These are phyloP conservation scores for Yarrowia sp. DNA, from an alignment of 805 yeast species.

Conservation along the genomic window DNA sequence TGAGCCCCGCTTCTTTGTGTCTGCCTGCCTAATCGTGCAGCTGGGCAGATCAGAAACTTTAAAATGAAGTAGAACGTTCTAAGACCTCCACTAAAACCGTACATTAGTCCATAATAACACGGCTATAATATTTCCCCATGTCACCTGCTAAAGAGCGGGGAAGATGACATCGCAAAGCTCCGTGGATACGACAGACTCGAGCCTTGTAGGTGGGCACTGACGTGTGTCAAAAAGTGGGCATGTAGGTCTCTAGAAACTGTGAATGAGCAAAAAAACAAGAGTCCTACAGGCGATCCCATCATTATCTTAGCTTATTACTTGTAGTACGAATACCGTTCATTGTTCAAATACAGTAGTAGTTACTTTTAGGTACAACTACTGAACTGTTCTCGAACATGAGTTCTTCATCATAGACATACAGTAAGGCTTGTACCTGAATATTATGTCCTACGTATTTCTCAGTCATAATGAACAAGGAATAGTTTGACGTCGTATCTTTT, in stretches of 20 bases:
- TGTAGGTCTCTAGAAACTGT: background rate
- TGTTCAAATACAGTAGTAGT: too few species aligned
- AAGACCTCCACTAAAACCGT: background rate
- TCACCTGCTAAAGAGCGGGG: slow-evolving; percentile 10
- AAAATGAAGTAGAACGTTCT: background rate
- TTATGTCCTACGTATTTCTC: too few species aligned
- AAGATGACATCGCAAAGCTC: background rate
- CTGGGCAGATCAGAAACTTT: background rate
- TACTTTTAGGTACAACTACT: too few species aligned
- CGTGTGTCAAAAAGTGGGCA: slow-evolving; percentile 7
- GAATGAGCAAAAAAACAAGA: too few species aligned
- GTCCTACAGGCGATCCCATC: too few species aligned
- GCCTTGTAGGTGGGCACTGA: background rate
- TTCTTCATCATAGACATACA: too few species aligned
- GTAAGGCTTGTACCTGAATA: too few species aligned
- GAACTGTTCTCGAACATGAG: too few species aligned
- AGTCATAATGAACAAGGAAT: too few species aligned
- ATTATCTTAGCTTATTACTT: too few species aligned
- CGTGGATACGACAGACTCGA: slow-evolving; percentile 16
- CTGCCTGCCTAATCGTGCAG: slow-evolving; percentile 9
- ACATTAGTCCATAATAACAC: background rate
- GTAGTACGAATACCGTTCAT: too few species aligned
- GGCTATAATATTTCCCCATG: background rate
- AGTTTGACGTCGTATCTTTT: too few species aligned
- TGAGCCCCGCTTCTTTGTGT: background rate